A percentile compares a stretch with the other conserved stretches of the same genome.
Evolutionary conservation across 176 grass and related monocot species (phyloP).

Genomic region (Poa pratensis): DNA sequence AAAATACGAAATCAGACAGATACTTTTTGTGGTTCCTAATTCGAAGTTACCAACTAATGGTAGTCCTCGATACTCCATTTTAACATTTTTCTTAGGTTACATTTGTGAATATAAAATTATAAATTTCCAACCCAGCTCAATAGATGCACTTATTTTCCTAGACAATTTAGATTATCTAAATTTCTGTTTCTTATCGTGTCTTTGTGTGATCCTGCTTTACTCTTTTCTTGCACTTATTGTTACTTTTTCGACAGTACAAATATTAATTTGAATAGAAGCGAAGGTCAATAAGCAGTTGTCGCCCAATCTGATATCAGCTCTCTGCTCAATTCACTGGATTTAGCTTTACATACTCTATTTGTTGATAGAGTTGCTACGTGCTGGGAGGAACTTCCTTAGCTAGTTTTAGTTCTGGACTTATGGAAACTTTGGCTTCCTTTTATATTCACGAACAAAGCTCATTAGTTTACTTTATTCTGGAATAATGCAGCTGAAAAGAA

Average conservation of each 20-base stretch:
- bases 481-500: constrained; percentile 86
- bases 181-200: not conserved
- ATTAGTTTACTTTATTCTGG: constrained; percentile 44
- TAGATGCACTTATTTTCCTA: not conserved
- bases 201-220: not conserved
- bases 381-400: not conserved
- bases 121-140: not conserved
- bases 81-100: not conserved
- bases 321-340: constrained; percentile 17
- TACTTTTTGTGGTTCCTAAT: not conserved
- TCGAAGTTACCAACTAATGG: not conserved
- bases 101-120: not conserved
- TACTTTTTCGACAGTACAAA: not conserved
- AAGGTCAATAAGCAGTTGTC: not conserved
- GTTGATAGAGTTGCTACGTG: not conserved
- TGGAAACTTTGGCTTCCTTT: constrained; percentile 20
- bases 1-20: not conserved
- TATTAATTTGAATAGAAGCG: constrained; percentile 27
- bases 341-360: constrained; percentile 19
- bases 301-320: not conserved
- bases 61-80: not conserved
- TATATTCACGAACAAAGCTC: not conserved
- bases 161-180: constrained; percentile 6
- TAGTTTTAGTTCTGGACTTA: constrained; percentile 27
- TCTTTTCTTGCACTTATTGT: not conserved